Evolutionary conservation across 805 yeast genomes (phyloP).

Genomic region (Candida maris): DNA sequence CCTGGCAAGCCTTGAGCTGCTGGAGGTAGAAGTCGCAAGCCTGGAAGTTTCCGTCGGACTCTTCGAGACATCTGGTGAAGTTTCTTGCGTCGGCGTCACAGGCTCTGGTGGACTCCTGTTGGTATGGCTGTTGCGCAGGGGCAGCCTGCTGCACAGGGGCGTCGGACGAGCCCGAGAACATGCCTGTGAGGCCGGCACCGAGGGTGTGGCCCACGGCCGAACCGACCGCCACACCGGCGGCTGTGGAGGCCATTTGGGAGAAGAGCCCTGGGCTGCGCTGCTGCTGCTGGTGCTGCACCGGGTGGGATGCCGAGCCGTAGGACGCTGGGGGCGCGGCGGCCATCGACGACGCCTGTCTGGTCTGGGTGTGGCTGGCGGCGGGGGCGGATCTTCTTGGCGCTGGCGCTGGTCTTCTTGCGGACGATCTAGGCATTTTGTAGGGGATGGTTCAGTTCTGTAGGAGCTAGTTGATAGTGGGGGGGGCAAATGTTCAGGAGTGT

Average conservation of each 20-base stretch:
- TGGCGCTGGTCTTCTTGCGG: slow-evolving; percentile 42
- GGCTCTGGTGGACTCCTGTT: slow-evolving; percentile 40
- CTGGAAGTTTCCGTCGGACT: slow-evolving; percentile 93
- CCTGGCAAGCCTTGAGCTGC: slow-evolving; percentile 96
- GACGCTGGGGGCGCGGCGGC: slow-evolving; percentile 45
- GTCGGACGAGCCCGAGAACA: slow-evolving; percentile 76
- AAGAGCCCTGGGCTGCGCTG: slow-evolving; percentile 79
- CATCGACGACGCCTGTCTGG: slow-evolving; percentile 75
- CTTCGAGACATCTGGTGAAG: slow-evolving; percentile 93
- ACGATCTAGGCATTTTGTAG: slow-evolving; percentile 35
- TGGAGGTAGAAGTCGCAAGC: slow-evolving; percentile 95
- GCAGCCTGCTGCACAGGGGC: slow-evolving; percentile 36
- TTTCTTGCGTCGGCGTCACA: slow-evolving; percentile 94
- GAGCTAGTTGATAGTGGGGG: too few relatives aligned
- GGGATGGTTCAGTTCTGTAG: too few relatives aligned
- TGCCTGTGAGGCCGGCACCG: slow-evolving; percentile 88
- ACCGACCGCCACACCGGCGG: slow-evolving; percentile 99
- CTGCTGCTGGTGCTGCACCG: slow-evolving; percentile 49
- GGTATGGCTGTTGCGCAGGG: slow-evolving; percentile 37
- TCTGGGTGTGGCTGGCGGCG: slow-evolving; percentile 34
- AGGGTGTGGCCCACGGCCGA: slow-evolving; percentile 95
- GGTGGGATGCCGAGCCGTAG: slow-evolving; percentile 46
- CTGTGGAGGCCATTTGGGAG: slow-evolving; percentile 97
- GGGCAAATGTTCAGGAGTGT: too few relatives aligned
- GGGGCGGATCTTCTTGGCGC: slow-evolving; percentile 36